Evolutionary conservation across 2,329 filamentous ascomycete genomes (phyloP).

Genomic region (Torrubiella hemipterigena): DNA sequence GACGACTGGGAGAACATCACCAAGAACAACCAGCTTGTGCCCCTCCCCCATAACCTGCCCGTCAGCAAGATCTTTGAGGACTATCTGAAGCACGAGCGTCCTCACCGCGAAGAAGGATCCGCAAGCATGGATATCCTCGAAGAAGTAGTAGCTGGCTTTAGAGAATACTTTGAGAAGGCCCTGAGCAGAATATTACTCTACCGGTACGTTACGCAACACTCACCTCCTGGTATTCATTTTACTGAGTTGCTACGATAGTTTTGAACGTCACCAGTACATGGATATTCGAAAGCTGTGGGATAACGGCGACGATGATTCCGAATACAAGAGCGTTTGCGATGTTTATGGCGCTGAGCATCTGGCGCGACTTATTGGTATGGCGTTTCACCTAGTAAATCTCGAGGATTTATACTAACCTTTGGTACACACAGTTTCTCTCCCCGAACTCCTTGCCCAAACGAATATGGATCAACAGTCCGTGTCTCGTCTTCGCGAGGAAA

Average conservation of each 20-base stretch:
- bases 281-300: conserved; percentile 63
- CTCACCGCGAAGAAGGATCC: conserved; percentile 51
- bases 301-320: conserved; percentile 45
- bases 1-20: conserved; percentile 99
- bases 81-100: conserved; percentile 60
- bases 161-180: conserved; percentile 88
- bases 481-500: conserved; percentile 75
- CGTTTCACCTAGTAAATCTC: not conserved
- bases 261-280: conserved; percentile 81
- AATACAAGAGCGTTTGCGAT: conserved; percentile 62
- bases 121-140: conserved; percentile 77
- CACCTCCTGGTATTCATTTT: conserved; percentile 7
- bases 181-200: conserved; percentile 85
- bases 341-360: conserved; percentile 92
- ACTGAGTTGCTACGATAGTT: conserved; percentile 37
- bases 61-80: conserved; percentile 70
- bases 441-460: conserved; percentile 89
- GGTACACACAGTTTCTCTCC: conserved; percentile 77
- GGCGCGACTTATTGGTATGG: conserved; percentile 73
- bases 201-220: conserved; percentile 30
- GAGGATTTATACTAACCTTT: no score
- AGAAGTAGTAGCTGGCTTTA: conserved; percentile 75
- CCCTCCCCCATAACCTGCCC: conserved; percentile 65
- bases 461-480: conserved; percentile 96
- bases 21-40: conserved; percentile 83